A percentile compares a stretch with the other conserved stretches of the same genome.
Conservation (phyloP, 2,329 filamentous ascomycete genomes). For the Arthrinium phaeospermum region DNA sequence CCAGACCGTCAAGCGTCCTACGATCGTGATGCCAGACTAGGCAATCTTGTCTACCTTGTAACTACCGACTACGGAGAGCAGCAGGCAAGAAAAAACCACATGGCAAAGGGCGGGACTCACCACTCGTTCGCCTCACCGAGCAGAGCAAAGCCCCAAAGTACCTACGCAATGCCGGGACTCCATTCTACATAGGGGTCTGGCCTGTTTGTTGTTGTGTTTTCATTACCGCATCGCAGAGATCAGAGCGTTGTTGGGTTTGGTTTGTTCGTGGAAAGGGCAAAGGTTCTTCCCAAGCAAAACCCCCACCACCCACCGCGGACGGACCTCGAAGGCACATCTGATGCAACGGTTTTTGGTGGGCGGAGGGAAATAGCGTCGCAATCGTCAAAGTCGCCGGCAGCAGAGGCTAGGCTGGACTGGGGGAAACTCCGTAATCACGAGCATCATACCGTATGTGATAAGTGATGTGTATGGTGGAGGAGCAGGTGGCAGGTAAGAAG, state of each 20-base stretch:
- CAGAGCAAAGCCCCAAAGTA: not conserved
- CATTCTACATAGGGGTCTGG: not conserved
- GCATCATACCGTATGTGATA: not conserved
- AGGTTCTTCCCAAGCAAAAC: not conserved
- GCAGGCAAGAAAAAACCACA: not conserved
- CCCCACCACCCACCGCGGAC: constrained; percentile 10
- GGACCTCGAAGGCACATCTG: constrained; percentile 9
- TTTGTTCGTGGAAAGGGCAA: not conserved
- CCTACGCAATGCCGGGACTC: not conserved
- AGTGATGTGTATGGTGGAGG: not conserved
- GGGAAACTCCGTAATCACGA: constrained; percentile 1
- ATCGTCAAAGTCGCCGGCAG: not conserved
- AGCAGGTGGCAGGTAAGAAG: not conserved
- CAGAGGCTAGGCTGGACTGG: constrained; percentile 8
- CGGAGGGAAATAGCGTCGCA: constrained; percentile 11
- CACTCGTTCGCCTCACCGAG: not conserved
- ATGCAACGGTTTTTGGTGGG: constrained; percentile 3
- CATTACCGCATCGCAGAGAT: not conserved
- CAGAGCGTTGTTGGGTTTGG: not conserved
- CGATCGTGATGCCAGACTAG: not conserved
- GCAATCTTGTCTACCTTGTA: not conserved
- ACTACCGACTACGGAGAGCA: not conserved
- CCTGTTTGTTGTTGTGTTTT: not conserved
- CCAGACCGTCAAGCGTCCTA: not conserved
- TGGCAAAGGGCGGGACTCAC: not conserved